Percentiles rank a stretch among this genome's conserved stretches.
These are phyloP conservation scores for Globisporangium perplexum DNA, from an alignment of 352 stramenopile genomes.

Conservation along the genomic window DNA sequence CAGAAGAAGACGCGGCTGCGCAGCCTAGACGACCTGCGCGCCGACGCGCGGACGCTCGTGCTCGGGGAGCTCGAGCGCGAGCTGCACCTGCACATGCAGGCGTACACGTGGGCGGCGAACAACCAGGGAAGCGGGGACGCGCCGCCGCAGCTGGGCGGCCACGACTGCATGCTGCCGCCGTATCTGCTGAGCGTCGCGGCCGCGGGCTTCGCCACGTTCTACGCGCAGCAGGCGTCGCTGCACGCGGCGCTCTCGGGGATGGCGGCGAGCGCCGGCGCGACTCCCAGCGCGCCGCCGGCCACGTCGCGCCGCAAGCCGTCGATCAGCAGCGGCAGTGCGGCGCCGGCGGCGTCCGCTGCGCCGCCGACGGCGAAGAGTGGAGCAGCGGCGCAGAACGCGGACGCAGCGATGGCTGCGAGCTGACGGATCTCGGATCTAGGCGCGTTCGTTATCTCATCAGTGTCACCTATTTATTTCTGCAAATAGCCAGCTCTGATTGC, in stretches of 20 bases:
- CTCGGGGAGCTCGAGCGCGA: conserved; percentile 70
- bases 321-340: background rate
- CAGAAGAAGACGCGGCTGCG: conserved; percentile 78
- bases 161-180: conserved; percentile 26
- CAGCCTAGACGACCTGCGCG: conserved; percentile 59
- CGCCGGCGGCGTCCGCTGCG: background rate
- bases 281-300: background rate
- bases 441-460: too few relatives aligned
- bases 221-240: conserved; percentile 40
- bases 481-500: background rate
- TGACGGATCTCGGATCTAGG: background rate
- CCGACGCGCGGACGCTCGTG: conserved; percentile 54
- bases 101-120: conserved; percentile 51
- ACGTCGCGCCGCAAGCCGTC: conserved; percentile 2
- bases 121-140: conserved; percentile 8
- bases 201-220: conserved; percentile 50
- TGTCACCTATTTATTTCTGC: background rate
- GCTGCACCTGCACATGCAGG: conserved; percentile 67
- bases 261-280: background rate
- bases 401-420: conserved; percentile 1
- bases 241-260: conserved; percentile 21
- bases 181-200: conserved; percentile 58
- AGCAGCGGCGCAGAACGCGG: background rate
- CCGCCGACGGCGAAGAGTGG: background rate
- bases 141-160: conserved; percentile 6